Evolutionary conservation across 768 basidiomycete genomes (phyloP), one percentile per base, ranked within the genome.

Genomic region (Scleroderma bovista): DNA sequence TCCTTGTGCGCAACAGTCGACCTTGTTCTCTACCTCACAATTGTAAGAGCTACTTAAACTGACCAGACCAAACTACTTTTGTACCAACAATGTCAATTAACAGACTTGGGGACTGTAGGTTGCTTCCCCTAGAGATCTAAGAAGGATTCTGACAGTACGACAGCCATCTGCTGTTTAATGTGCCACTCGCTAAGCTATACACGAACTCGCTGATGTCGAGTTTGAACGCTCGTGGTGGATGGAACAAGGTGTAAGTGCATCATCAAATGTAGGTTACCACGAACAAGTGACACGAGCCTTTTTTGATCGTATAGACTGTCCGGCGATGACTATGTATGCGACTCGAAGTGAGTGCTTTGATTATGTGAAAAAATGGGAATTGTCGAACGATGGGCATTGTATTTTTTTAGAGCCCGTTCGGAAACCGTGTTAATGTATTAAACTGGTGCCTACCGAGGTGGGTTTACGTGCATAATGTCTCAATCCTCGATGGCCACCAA

Each of bases 181-280:
- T 72, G 42, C 64, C 66, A 7, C 65, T 73, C 12, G 65, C 69
- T 34, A 74, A 73, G 56, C 59, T 75, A 9, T 72, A 72, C 55
- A 70, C 70, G 19, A 74, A 72, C 58, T 68, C 68, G 1, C 59
- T 73, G 26, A 64, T 75, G 68, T 72, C 72, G 41, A 70, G 57
- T 32, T 56, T 72, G 45, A 71, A 72, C 42, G 61, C 66, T 9
- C 55, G 69, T 19, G 57, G 57, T 34, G 64, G 65, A 26, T 71
- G 69, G 70, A 55, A 13, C 40, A 40, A 24, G 48, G 41, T 17
- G 48, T 49, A 36, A 23, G 48, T 44, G 34, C 31, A 36, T 6
- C 20, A 29, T 2, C 16, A 22, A 26, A 24, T 12, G n/a, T n/a
- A n/a, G n/a, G 15, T n/a, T n/a, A n/a, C n/a, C n/a, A n/a, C n/a